Conservation (phyloP, 2,329 filamentous ascomycete genomes). For the Neonectria sp. region DNA sequence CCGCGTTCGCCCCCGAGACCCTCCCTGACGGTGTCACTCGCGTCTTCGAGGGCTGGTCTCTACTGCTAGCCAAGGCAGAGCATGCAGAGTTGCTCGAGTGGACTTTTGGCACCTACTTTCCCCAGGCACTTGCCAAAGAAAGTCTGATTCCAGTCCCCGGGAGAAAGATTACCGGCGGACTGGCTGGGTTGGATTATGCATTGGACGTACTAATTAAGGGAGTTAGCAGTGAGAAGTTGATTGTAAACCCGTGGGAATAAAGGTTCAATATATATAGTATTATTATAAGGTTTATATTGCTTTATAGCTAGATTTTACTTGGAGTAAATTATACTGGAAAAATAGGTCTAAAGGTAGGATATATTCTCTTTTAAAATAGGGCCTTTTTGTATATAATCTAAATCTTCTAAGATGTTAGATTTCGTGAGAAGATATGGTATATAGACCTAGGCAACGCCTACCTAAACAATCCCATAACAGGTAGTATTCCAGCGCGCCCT, state of each 20-base stretch:
- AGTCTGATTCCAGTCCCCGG: constrained; percentile 30
- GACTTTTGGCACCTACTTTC: constrained; percentile 37
- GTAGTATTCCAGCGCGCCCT: no score
- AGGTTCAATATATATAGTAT: no score
- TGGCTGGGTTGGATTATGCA: constrained; percentile 31
- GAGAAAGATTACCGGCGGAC: constrained; percentile 34
- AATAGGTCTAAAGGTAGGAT: no score
- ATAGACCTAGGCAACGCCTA: no score
- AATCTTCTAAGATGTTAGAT: no score
- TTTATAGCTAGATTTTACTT: no score
- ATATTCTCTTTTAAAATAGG: no score
- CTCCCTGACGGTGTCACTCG: constrained; percentile 33
- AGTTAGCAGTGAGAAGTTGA: constrained; percentile 39
- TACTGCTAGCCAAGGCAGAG: constrained; percentile 37
- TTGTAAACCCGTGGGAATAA: constrained; percentile 10
- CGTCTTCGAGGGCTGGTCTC: constrained; percentile 39
- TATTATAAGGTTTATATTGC: no score
- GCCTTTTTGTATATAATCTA: no score
- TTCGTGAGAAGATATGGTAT: no score
- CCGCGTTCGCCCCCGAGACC: constrained; percentile 31
- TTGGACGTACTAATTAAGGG: constrained; percentile 32
- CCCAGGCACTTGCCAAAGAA: constrained; percentile 26
- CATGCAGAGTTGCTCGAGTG: constrained; percentile 29
- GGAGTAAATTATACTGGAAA: no score
- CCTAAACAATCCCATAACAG: no score